Base-by-base conservation (phyloP, 2,329 filamentous ascomycete species). In the Beauveria sp. region DNA sequence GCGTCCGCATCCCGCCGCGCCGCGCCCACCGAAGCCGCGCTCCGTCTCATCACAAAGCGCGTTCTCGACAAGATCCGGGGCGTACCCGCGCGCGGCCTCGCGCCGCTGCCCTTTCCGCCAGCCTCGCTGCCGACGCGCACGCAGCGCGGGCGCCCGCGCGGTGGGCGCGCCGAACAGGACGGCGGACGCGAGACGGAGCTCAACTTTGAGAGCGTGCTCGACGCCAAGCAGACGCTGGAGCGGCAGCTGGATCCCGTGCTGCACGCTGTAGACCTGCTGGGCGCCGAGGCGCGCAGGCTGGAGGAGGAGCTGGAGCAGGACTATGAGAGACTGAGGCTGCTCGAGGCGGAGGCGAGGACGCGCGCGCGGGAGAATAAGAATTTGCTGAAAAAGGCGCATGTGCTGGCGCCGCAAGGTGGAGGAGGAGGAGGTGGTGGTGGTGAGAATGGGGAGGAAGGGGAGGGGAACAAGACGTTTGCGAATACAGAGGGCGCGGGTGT, bases 31-130 rank as follows among this genome's bases (percentile, higher is more conserved):
- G 75, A 83, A 9, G 73, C 79, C 2, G 82, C 82, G 24, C 75
- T 91, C 7, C 76, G 79, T 43, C 76, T 77, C 44, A 77, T 87
- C 28, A 75, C 83, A 8, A 78, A 79, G 46, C 80, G 80, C 56
- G 76, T 91, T 40, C 73, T 80, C 41, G 79, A 76, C 53, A 87
- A 86, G 67, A 73, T 90, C 6, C 34, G 47, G 18, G 57, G 57
- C 26, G 41, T 48, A 3, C 22, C 18, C 18, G 56, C 46, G 44
- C 47, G 47, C 30, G 24, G 18, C 47, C 10, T 51, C 24, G 72
- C 77, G 18, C 80, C 79, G 12, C 76, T 89, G 56, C 86, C 86
- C n/a, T 89, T 91, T 68, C 88, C 88, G 1, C 84, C 83, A 0
- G 77, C 80, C 3, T 70, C 73, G 1, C 66, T 70, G 54, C 63